Base-by-base conservation (phyloP, 23 red algal genomes). In the Chondrus crispus region DNA sequence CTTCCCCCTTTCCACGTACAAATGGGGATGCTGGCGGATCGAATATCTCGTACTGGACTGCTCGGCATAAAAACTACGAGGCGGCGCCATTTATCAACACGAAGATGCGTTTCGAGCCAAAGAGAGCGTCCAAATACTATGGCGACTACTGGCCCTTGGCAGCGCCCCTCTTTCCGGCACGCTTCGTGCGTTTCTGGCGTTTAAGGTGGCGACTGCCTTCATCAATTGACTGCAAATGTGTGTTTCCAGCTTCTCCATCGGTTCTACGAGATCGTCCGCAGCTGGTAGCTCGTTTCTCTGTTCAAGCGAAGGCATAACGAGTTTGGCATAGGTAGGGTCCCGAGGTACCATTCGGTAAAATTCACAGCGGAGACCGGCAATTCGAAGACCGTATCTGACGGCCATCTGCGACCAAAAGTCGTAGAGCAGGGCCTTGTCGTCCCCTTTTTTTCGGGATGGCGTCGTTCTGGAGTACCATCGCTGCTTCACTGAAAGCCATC, bases 381-480 rank as follows among this genome's bases (percentile, higher is more conserved):
- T 35, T 39, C 81, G 32, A n/a, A 85, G 81, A 5, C 58, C 81
- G 29, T 85, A 85, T 37, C 55, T 40, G 2, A 66, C 52, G 45
- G 81, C 32, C 18, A 85, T 63, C 5, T 66, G 1, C 1, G 58
- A 52, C 81, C 57, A 85, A 3, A 69, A 37, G 30, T 85, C 57
- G 33, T 44, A 69, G 0, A 62, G 0, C 6, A 0, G 28, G 38
- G 55, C 81, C 10, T 47, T n/a, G 2, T 42, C 24, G 4, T 68
- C 20, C 4, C 28, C 37, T 28, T 85, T 85, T 18, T 84, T 55
- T 14, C 32, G 9, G n/a, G 28, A 66, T 7, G 18, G 52, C 80
- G 22, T 84, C 80, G 18, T 84, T 50, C 12, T 55, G 49, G 8
- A 62, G 47, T 22, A 24, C 29, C 36, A 84, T 35, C 19, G 33